Conservation (phyloP, 1,284 basidiomycete species). For the Ceratobasidium sp. region DNA sequence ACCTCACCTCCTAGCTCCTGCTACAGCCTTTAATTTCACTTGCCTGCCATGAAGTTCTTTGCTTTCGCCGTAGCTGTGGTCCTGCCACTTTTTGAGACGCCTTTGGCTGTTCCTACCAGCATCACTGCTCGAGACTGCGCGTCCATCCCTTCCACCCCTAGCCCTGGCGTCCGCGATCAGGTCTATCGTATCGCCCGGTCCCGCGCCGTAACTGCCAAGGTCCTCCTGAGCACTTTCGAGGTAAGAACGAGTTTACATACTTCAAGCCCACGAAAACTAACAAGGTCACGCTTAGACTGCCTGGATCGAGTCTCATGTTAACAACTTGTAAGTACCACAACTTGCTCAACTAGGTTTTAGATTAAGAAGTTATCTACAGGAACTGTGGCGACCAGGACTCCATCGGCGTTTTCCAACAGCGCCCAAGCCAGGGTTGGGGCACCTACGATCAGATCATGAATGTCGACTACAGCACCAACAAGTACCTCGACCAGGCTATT, state of each 20-base stretch:
- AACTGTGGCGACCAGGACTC: conserved; percentile 47
- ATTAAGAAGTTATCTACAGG: neutral
- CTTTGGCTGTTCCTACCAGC: conserved; percentile 19
- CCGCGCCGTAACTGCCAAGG: conserved; percentile 37
- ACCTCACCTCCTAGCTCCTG: neutral
- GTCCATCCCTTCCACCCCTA: conserved; percentile 25
- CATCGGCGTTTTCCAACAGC: conserved; percentile 47
- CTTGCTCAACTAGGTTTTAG: neutral
- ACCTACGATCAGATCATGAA: conserved; percentile 46
- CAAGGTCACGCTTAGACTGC: conserved; percentile 13
- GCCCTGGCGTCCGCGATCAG: conserved; percentile 34
- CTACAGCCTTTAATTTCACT: neutral
- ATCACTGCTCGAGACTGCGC: conserved; percentile 16
- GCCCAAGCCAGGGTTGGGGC: conserved; percentile 47
- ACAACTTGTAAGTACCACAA: conserved; percentile 37
- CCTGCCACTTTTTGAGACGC: conserved; percentile 16
- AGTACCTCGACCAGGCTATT: conserved; percentile 44
- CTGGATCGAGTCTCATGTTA: conserved; percentile 42
- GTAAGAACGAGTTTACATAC: neutral
- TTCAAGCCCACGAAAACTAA: neutral
- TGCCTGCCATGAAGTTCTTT: conserved; percentile 33
- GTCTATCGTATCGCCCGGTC: conserved; percentile 27
- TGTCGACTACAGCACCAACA: conserved; percentile 38
- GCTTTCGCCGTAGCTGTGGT: conserved; percentile 7
- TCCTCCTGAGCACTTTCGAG: conserved; percentile 38